A percentile compares a stretch with the other conserved stretches of the same genome.
These are phyloP conservation scores for Vaccinium corymbosum DNA, from an alignment of 148 eudicot genomes.

Conservation along the genomic window DNA sequence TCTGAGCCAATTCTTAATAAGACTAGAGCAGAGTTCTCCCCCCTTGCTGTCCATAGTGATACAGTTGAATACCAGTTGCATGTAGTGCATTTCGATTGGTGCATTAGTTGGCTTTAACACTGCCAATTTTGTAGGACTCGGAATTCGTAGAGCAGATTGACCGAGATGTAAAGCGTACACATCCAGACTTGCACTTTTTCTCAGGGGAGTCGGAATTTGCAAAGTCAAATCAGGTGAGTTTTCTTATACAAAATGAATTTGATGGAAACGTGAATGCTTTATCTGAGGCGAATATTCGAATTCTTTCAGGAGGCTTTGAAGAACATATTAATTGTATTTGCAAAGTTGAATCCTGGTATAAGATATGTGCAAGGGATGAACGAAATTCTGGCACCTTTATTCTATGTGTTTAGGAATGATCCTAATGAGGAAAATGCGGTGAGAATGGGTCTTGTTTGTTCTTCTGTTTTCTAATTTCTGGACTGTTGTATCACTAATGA, in stretches of 20 bases:
- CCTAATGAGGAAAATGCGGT: constrained; percentile 85
- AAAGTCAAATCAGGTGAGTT: constrained; percentile 68
- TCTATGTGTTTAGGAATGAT: constrained; percentile 78
- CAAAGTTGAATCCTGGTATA: constrained; percentile 96
- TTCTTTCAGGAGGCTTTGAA: constrained; percentile 70
- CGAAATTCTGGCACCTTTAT: constrained; percentile 91
- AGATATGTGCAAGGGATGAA: constrained; percentile 99
- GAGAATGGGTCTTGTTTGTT: constrained; percentile 23
- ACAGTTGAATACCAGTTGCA: not conserved
- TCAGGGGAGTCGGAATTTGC: constrained; percentile 73
- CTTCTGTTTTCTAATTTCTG: not conserved
- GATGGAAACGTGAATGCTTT: not conserved
- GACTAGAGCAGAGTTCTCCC: not conserved
- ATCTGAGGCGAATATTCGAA: constrained; percentile 20
- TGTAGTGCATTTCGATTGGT: not conserved
- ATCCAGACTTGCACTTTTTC: constrained; percentile 89
- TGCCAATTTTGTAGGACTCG: constrained; percentile 52
- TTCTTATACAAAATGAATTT: not conserved
- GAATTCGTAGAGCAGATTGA: constrained; percentile 95
- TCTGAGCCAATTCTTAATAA: not conserved
- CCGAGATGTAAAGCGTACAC: constrained; percentile 96
- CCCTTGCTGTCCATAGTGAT: not conserved
- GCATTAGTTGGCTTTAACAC: no score
- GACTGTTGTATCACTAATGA: not conserved
- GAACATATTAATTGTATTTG: constrained; percentile 81